Evolutionary conservation across 2,329 filamentous ascomycete species (phyloP).

Genomic region (Cercospora brassicicola): DNA sequence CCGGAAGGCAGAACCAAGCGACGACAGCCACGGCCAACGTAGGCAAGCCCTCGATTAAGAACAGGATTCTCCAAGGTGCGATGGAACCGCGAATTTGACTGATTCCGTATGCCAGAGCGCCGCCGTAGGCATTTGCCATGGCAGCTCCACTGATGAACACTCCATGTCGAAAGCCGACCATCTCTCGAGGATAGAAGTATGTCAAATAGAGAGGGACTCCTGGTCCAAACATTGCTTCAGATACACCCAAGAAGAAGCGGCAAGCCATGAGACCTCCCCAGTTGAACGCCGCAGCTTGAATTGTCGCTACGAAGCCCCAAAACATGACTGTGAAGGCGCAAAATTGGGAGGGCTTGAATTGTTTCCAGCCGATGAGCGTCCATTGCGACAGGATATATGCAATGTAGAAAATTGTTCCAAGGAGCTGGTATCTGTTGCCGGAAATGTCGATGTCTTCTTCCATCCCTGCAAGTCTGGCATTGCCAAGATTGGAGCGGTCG

Average conservation of each 20-base stretch:
- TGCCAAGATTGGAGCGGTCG: conserved; percentile 40
- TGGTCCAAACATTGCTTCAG: conserved; percentile 39
- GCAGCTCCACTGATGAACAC: conserved; percentile 58
- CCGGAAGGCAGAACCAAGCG: conserved; percentile 52
- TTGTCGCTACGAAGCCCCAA: conserved; percentile 51
- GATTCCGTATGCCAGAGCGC: conserved; percentile 64
- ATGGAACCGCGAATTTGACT: conserved; percentile 59
- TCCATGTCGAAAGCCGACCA: conserved; percentile 58
- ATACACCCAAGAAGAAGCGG: conserved; percentile 50
- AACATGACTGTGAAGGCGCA: conserved; percentile 46
- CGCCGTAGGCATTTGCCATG: conserved; percentile 77
- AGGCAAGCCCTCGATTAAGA: conserved; percentile 65
- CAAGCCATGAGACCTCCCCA: conserved; percentile 53
- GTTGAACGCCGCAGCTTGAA: conserved; percentile 47
- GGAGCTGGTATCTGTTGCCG: conserved; percentile 52
- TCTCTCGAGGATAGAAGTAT: conserved; percentile 61
- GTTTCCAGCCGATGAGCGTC: conserved; percentile 51
- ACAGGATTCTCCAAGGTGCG: conserved; percentile 62
- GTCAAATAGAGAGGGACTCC: conserved; percentile 65
- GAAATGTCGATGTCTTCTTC: conserved; percentile 49
- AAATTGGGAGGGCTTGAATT: conserved; percentile 42
- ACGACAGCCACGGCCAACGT: conserved; percentile 56
- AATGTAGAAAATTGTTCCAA: conserved; percentile 57
- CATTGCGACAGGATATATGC: conserved; percentile 43
- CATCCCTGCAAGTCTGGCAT: conserved; percentile 47